Evolutionary conservation across 2,329 filamentous ascomycete species (phyloP).

Genomic region (Neurospora sp.): DNA sequence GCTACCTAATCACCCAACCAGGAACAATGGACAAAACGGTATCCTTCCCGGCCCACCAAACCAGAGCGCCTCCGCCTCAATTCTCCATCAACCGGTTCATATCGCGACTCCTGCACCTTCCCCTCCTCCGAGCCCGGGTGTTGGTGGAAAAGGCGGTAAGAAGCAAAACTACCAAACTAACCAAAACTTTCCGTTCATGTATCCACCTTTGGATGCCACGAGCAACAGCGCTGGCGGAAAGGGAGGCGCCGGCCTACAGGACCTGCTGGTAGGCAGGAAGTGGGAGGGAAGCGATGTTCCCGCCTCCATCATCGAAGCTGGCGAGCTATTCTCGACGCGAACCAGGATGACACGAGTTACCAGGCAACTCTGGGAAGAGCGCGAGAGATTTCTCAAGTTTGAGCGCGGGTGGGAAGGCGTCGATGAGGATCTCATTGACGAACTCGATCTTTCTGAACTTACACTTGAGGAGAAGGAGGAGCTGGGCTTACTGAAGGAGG

Average conservation of each 20-base stretch:
- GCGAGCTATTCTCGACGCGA: conserved; percentile 78
- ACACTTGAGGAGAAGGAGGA: conserved; percentile 34
- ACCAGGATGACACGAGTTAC: conserved; percentile 88
- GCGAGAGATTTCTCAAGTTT: conserved; percentile 82
- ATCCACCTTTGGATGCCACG: conserved; percentile 79
- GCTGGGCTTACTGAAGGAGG: conserved; percentile 36
- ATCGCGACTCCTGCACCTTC: conserved; percentile 98
- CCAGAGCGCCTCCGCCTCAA: conserved; percentile 58
- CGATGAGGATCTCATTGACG: conserved; percentile 30
- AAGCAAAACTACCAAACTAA: conserved; percentile 99
- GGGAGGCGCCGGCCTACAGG: conserved; percentile 70
- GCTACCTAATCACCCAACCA: conserved; percentile 62
- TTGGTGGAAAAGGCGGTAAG: conserved; percentile 86
- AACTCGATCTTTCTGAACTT: conserved; percentile 27
- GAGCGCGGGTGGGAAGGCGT: conserved; percentile 75
- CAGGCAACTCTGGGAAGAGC: conserved; percentile 88
- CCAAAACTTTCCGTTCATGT: conserved; percentile 96
- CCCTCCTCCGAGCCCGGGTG: conserved; percentile 78
- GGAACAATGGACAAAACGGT: conserved; percentile 49
- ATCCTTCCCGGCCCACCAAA: conserved; percentile 48
- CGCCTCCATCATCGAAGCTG: conserved; percentile 88
- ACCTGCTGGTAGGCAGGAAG: conserved; percentile 66
- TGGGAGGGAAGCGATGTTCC: conserved; percentile 96
- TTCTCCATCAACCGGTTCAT: conserved; percentile 90
- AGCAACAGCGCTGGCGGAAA: conserved; percentile 90